Base-by-base conservation (phyloP, 257 asterid genomes). In the Euphrasia confusa region DNA sequence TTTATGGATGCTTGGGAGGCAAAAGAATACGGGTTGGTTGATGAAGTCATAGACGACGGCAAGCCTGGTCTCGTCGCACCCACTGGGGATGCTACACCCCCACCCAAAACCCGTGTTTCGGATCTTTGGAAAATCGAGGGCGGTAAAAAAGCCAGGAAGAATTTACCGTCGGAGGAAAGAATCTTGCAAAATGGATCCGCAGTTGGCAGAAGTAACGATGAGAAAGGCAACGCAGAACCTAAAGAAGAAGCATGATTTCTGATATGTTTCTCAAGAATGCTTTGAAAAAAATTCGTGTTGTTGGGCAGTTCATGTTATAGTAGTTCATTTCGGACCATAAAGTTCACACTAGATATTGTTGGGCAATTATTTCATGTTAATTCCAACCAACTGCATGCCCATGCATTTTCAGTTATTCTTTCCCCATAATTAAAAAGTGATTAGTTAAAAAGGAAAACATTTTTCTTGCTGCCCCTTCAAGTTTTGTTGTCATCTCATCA, bases 1-100 rank as follows among this genome's bases (percentile, higher is more conserved):
- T 93, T 83, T 69, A 80, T 93, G 99, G 82, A 75, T 70, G 84
- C 99, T 27, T 93, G 97, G 97, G 97, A 89, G 71, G 97, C 97
- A 14, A 85, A 80, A 71, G 97, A 82, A 61, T 93, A 93, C 54
- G 99, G 99, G 8, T 68, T 89, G 74, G 74, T 93, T 35, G 99
- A 93, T 74, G 96, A 58, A 9, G 94, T 93, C 10, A 83, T 93
- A 1, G 97, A 93, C 63, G 96, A 93, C 74, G 97, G 95, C 58
- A 89, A 93, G 74, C 94, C 96, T 3, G 96, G 99, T 66, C 65
- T 93, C 52, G 84, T 93, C 61, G 99, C 99, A 18, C 99, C 99
- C 12, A 72, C 65, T 40, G 87, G 57, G 32, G 97, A 89, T 14
- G 48, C 71, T 11, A 24, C 79, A 3, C 68, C 96, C 65, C 99